Evolutionary conservation across 2,329 filamentous ascomycete species (phyloP), one percentile per base, ranked within the genome.

Genomic region (Chrysoporthe cubensis): DNA sequence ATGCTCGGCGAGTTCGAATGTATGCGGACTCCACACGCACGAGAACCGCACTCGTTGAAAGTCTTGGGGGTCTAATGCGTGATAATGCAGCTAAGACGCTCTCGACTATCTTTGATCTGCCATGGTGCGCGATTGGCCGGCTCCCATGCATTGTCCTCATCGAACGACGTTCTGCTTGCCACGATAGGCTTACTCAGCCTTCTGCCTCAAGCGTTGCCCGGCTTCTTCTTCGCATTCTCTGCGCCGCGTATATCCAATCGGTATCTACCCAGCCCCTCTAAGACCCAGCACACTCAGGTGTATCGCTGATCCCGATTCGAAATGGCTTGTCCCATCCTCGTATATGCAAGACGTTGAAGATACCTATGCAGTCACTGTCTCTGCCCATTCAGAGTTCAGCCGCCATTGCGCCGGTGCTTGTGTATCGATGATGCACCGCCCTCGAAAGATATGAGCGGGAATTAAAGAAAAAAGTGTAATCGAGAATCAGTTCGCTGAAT

Each of bases 51-150:
- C 32, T 66, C 21, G 64, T 26, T 52, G 40, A 13, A 32, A 52
- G n/a, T 46, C 16, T 66, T 34, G 43, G 50, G 58, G 37, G 52
- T 62, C 50, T 46, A 56, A 52, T 66, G 63, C 64, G 59, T 52
- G 59, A 56, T 64, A 52, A 68, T 66, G 64, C 58, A 43, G 32
- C 37, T 26, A 21, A 37, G 26, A 43, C 11, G 14, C 13, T 42
- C n/a, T 44, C 16, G 6, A 34, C 32, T 54, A 16, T 46, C 37
- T 61, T 14, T 9, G 58, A 40, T 11, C 9, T 42, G 18, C 37
- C 14, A 18, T 46, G 44, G 14, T 46, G 44, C 44, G 14, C 11
- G 14, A 18, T 46, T 46, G 7, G 44, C 18, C 18, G 44, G 7
- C 44, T 4, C 44, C 4, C 44, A 46, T 7, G 44, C 54, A 57